Evolutionary conservation across 176 grass and related monocot genomes (phyloP).

Genomic region (Pontederia crassipes): DNA sequence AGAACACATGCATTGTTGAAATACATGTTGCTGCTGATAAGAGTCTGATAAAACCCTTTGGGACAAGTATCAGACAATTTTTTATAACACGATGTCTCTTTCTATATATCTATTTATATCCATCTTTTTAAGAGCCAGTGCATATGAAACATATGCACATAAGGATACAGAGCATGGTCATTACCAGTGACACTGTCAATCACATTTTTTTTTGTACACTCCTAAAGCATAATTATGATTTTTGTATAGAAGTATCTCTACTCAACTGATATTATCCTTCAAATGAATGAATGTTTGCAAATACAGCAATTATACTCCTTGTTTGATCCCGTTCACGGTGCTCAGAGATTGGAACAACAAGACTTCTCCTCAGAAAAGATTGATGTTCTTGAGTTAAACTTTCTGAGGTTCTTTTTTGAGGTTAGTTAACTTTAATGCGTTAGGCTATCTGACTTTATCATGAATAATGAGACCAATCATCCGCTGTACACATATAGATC

Average conservation of each 20-base stretch:
- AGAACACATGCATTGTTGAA: background rate
- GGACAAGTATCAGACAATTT: too few species aligned
- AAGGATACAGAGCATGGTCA: too few species aligned
- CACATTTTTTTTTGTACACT: background rate
- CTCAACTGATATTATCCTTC: background rate
- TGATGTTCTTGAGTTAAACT: slow-evolving; percentile 76
- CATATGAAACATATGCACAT: too few species aligned
- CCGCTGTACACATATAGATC: too few species aligned
- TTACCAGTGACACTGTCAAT: too few species aligned
- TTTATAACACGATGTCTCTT: too few species aligned
- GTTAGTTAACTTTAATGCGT: slow-evolving; percentile 17
- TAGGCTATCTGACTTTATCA: too few species aligned
- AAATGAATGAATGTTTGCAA: background rate
- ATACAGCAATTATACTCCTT: slow-evolving; percentile 79
- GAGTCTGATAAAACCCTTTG: too few species aligned
- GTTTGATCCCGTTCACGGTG: slow-evolving; percentile 77
- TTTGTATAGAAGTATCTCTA: background rate
- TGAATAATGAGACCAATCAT: too few species aligned
- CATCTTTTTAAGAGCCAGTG: too few species aligned
- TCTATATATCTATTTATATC: too few species aligned
- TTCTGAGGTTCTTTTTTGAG: slow-evolving; percentile 77
- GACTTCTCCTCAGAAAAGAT: slow-evolving; percentile 55
- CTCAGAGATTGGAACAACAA: slow-evolving; percentile 63
- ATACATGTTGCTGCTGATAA: background rate
- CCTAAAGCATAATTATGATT: background rate